Evolutionary conservation across 2,329 filamentous ascomycete species (phyloP), one percentile per base, ranked within the genome.

Genomic region (Aspergillaceae sp.): DNA sequence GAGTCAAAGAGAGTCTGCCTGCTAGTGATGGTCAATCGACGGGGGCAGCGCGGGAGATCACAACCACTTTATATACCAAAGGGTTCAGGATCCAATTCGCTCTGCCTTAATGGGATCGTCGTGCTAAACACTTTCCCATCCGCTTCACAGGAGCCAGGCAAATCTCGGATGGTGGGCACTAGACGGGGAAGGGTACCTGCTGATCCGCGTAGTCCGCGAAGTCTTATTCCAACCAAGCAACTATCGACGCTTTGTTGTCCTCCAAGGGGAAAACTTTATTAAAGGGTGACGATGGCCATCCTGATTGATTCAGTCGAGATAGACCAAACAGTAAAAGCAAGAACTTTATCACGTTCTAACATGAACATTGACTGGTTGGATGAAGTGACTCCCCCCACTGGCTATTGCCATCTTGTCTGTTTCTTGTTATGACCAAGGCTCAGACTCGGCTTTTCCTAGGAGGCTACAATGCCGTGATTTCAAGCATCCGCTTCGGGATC

Each of bases 131-230:
- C 28, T 26, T 38, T 8, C 36, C 27, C 19, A 27, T 38, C 36
- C 36, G 11, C 19, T 19, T 19, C 19, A 19, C 19, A 19, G 2
- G 36, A 38, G n/a, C 9, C 36, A 32, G 8, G 8, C 8, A 9
- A 8, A 38, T 38, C 40, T 41, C 40, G 40, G 40, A 41, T 11
- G 40, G 28, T 41, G 28, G 40, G n/a, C 8, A 41, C 40, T 41
- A 10, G 10, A 26, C 28, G 29, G 40, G 40, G 28, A 41, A 41
- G 40, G 9, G 11, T 32, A 19, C 28, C 29, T 29, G 40, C 29
- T 29, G 40, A 41, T 41, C 40, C 27, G 9, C 28, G n/a, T 6
- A 29, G 29, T 32, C 29, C 27, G 4, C 5, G 11, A 38, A 29
- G 29, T 29, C 28, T 29, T 10, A 7, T 11, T 41, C 40, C 9